Evolutionary conservation across 116 monocot species (phyloP).

Genomic region (Dioscorea cayenensis): DNA sequence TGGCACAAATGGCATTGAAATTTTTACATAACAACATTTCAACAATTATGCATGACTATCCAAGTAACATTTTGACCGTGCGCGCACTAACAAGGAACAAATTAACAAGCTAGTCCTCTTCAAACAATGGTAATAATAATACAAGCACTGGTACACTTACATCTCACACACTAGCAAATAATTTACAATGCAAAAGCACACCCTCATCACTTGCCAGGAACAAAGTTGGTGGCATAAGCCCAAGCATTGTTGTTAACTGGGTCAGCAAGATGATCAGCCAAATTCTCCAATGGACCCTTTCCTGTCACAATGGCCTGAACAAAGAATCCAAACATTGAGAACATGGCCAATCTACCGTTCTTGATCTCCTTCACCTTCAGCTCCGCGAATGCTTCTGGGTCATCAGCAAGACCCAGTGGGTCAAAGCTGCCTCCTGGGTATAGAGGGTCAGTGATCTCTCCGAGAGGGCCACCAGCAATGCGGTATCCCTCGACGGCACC

Average conservation of each 20-base stretch:
- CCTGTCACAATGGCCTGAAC: slow-evolving; percentile 51
- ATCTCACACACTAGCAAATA: too few relatives aligned
- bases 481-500: slow-evolving; percentile 64
- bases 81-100: too few relatives aligned
- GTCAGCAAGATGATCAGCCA: slow-evolving; percentile 49
- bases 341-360: slow-evolving; percentile 69
- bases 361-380: slow-evolving; percentile 76
- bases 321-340: slow-evolving; percentile 67
- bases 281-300: slow-evolving; percentile 51
- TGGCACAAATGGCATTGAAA: too few relatives aligned
- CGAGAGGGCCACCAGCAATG: slow-evolving; percentile 53
- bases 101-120: too few relatives aligned
- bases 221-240: slow-evolving; percentile 66
- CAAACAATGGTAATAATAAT: too few relatives aligned
- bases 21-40: too few relatives aligned
- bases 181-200: background rate
- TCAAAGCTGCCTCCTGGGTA: slow-evolving; percentile 69
- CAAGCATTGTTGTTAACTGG: slow-evolving; percentile 66
- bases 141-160: too few relatives aligned
- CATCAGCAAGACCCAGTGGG: slow-evolving; percentile 48
- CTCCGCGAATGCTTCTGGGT: slow-evolving; percentile 63
- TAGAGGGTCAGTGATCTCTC: slow-evolving; percentile 43
- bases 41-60: too few relatives aligned
- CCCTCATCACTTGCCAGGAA: slow-evolving; percentile 37
- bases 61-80: too few relatives aligned